Base-by-base conservation (phyloP, 257 asterid genomes). In the Nicotiana tomentosiformis region DNA sequence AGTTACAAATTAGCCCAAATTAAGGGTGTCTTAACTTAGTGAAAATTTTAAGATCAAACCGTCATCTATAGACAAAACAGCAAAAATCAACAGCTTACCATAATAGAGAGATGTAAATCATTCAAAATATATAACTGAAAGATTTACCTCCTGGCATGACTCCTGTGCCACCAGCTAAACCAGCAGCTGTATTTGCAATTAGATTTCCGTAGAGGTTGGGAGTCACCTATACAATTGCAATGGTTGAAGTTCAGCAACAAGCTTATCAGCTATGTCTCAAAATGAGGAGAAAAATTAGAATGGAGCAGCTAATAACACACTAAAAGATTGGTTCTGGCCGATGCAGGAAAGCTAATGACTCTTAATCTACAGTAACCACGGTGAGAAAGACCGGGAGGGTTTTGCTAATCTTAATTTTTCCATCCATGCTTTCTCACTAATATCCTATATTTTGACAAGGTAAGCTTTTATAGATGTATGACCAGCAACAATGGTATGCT, bases 101-200 rank as follows among this genome's bases (percentile, higher is more conserved):
- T 69, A 69, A 37, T 37, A n/a, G 17, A 69, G 32, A 68, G 32
- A 37, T 10, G 56, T 37, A 68, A 70, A 68, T 68, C 15, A 68
- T 60, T 56, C 29, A 56, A 53, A 29, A 60, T 32, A 20, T 12
- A 64, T 69, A 37, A 33, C 20, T n/a, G 29, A 39, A 56, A 46
- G 20, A 43, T 82, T 58, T 87, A 94, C 98, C 98, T 66, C 98
- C 98, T 84, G 96, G 99, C 99, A 96, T 96, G 91, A 96, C 93
- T 80, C 99, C 99, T 37, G 98, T 96, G 78, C 99, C 99, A 80
- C 99, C 99, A 58, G 99, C 99, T 86, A 96, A 91, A 87, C 99
- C 99, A 80, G 99, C 99, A 62, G 99, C 98, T 64, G 91, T 92
- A 88, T 96, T 96, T 81, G 98, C 89, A 35, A 96, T 91, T 82